Base-by-base conservation (phyloP, 306 rosid species). In the Lathyrus oleraceus region DNA sequence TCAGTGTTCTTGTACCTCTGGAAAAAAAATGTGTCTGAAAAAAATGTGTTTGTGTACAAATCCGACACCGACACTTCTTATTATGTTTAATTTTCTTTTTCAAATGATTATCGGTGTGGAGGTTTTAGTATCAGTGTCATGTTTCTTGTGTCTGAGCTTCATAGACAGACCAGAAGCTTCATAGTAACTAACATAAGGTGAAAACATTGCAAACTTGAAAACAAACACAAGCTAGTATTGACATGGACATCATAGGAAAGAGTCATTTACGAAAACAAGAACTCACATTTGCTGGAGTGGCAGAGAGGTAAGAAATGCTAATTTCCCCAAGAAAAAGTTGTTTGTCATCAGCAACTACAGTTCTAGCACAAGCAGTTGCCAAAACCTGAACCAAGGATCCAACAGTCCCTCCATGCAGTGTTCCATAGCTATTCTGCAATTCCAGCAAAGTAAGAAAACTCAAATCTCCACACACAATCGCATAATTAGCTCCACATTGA, bases 321-420 rank as follows among this genome's bases (percentile, higher is more conserved):
- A 77, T 7, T 73, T 83, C 84, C 51, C 82, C 87, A 8, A 83
- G 84, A 73, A 73, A 80, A 40, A 83, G 71, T 47, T 77, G 76
- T 58, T 76, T 83, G 65, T 83, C 57, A 44, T 69, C 78, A 13
- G 78, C 28, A 47, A 83, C 85, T 25, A 83, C 80, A 44, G 87
- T 83, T 73, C 82, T 76, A 38, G 84, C 87, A 54, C 87, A 83
- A 69, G 87, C 84, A 52, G 30, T 80, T 1, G 80, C 16, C 10
- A 83, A 53, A 19, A 65, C 19, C 56, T 80, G 78, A 70, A 42
- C 80, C 19, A 83, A 69, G 48, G 75, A 16, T 4, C 67, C 87
- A 77, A 83, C 76, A 44, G 76, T 58, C 21, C 84, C 87, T 52
- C 87, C 87, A 61, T 83, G 87, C 25, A 83, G 78, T 40, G 70